Conservation (phyloP, 2,329 filamentous ascomycete genomes). For the Monascus ruber region DNA sequence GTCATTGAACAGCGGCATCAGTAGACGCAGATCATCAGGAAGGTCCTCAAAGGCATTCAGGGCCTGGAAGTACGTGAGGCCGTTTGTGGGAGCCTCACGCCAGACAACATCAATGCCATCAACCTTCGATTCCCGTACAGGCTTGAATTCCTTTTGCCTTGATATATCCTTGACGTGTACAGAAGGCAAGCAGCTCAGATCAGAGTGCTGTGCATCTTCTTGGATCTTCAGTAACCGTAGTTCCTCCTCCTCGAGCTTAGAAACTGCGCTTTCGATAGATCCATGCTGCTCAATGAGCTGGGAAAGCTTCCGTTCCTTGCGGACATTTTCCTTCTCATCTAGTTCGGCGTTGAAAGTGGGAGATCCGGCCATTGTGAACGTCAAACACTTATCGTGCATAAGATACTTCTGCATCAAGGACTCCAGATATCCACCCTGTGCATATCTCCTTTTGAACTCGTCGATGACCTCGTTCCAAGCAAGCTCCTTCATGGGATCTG, state of each 20-base stretch:
- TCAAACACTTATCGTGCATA: conserved; percentile 72
- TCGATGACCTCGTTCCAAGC: conserved; percentile 84
- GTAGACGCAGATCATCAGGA: conserved; percentile 69
- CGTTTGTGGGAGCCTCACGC: conserved; percentile 88
- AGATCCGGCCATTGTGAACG: conserved; percentile 89
- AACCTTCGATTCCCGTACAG: conserved; percentile 46
- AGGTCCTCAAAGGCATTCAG: conserved; percentile 69
- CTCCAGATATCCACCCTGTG: conserved; percentile 70
- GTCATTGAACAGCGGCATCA: conserved; percentile 85
- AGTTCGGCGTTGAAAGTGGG: conserved; percentile 62
- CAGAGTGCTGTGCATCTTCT: conserved; percentile 70
- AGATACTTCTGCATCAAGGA: conserved; percentile 79
- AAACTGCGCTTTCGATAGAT: conserved; percentile 57
- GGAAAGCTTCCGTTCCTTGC: conserved; percentile 63
- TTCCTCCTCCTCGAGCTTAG: conserved; percentile 65
- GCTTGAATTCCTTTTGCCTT: conserved; percentile 62
- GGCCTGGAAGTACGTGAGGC: conserved; percentile 88
- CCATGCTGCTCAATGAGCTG: conserved; percentile 58
- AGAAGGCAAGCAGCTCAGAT: conserved; percentile 77
- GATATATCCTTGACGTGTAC: conserved; percentile 85
- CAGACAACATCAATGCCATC: conserved; percentile 66
- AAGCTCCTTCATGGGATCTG: conserved; percentile 81
- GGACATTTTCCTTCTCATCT: conserved; percentile 61
- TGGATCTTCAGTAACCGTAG: conserved; percentile 70
- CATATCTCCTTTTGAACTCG: conserved; percentile 67